Evolutionary conservation across 2,329 filamentous ascomycete species (phyloP).

Genomic region (Diaporthe sp.): DNA sequence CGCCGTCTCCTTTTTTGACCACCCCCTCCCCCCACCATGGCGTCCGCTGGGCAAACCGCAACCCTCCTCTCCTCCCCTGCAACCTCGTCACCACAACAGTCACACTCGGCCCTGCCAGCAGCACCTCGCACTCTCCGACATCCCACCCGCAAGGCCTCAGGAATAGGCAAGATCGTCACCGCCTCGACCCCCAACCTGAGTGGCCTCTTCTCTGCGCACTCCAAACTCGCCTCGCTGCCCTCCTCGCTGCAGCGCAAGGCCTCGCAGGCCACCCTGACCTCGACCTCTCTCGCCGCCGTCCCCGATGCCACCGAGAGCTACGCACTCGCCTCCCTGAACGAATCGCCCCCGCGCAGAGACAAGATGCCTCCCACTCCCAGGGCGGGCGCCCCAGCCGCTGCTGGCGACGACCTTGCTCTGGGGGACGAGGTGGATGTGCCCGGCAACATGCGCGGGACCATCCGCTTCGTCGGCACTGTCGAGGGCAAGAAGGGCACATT

Average conservation of each 20-base stretch:
- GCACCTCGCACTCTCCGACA: constrained; percentile 43
- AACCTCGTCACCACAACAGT: constrained; percentile 30
- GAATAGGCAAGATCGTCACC: constrained; percentile 56
- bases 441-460: constrained; percentile 89
- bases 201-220: constrained; percentile 63
- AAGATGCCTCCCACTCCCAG: constrained; percentile 67
- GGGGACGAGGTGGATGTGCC: constrained; percentile 93
- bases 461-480: constrained; percentile 90
- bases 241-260: constrained; percentile 75
- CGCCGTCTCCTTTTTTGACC: constrained; percentile 14
- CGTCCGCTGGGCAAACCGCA: constrained; percentile 52
- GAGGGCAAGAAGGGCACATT: constrained; percentile 92
- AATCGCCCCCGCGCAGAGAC: constrained; percentile 52
- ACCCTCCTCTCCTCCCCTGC: constrained; percentile 51
- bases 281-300: constrained; percentile 72
- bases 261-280: constrained; percentile 78
- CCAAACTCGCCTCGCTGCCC: constrained; percentile 56
- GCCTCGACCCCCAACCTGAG: constrained; percentile 72
- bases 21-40: constrained; percentile 44
- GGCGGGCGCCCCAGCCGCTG: constrained; percentile 52
- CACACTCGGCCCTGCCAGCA: constrained; percentile 39
- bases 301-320: constrained; percentile 77
- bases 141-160: constrained; percentile 55
- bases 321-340: constrained; percentile 67
- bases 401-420: constrained; percentile 71